phyloP scores from a whole-genome alignment of 202 grass and related monocot genomes.

The Carex sylvatica region DNA sequence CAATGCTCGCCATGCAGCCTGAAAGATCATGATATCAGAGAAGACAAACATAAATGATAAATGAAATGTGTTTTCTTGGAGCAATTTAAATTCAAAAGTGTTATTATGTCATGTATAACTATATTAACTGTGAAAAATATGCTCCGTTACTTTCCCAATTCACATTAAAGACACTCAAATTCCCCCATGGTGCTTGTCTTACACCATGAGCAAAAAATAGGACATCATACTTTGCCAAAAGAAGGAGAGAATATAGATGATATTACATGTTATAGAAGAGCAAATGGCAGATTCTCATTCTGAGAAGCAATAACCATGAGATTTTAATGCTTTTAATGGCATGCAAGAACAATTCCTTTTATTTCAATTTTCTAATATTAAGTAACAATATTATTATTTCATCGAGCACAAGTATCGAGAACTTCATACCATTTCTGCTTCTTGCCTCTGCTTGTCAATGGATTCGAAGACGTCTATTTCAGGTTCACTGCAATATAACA shows the following conservation, averaged over 20 bases:
- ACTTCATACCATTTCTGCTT: conserved; percentile 71
- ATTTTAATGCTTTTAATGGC: background rate
- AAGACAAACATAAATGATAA: background rate
- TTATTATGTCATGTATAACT: background rate
- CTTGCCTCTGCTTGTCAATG: conserved; percentile 83
- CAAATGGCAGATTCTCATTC: conserved; percentile 1
- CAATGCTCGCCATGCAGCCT: conserved; percentile 73
- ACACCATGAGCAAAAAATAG: background rate
- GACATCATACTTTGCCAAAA: background rate
- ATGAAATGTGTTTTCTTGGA: background rate
- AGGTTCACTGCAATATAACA: conserved; percentile 63
- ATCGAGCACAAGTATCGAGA: background rate
- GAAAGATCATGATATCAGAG: conserved; percentile 27
- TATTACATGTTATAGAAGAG: background rate
- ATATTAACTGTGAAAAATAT: background rate
- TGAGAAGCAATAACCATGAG: background rate
- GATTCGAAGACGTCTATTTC: conserved; percentile 98
- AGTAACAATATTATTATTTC: background rate
- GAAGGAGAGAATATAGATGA: background rate
- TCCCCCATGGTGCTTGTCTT: background rate
- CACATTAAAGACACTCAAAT: conserved; percentile 4
- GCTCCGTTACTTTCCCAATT: background rate
- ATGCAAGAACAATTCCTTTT: conserved; percentile 6
- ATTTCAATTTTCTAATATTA: background rate
- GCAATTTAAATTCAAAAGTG: background rate